Evolutionary conservation across 139 green algal species (phyloP).

Genomic region (Volvox reticuliferus): DNA sequence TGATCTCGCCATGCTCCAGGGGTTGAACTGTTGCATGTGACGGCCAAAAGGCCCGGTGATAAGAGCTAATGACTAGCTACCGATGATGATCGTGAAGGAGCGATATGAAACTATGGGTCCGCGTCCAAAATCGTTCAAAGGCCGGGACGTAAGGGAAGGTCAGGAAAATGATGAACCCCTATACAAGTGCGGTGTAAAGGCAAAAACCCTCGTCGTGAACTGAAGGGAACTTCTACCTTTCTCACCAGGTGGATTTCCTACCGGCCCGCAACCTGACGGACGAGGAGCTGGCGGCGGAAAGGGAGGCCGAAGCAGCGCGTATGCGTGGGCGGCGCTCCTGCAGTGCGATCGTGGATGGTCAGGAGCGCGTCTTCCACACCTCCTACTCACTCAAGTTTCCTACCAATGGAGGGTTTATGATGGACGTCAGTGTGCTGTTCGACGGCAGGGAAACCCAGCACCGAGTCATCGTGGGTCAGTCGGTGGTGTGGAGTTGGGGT

Average conservation of each 20-base stretch:
- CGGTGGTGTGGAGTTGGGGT: not conserved
- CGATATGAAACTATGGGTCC: no score
- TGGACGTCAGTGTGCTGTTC: slow-evolving; percentile 79
- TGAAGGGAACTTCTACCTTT: not conserved
- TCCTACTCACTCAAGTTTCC: slow-evolving; percentile 47
- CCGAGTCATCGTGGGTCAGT: slow-evolving; percentile 77
- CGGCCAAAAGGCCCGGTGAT: no score
- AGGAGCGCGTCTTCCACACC: slow-evolving; percentile 60
- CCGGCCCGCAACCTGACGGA: slow-evolving; percentile 56
- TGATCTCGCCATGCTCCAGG: no score
- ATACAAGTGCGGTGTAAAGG: no score
- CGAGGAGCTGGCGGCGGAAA: slow-evolving; percentile 64
- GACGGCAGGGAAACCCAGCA: slow-evolving; percentile 77
- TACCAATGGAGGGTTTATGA: slow-evolving; percentile 89
- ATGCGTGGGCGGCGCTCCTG: slow-evolving; percentile 14
- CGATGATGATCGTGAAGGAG: no score
- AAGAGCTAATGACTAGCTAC: no score
- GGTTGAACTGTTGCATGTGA: no score
- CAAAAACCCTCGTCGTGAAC: no score
- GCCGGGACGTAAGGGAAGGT: no score
- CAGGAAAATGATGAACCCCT: no score
- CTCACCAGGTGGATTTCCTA: slow-evolving; percentile 85
- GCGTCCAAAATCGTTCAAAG: no score
- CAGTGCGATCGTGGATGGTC: slow-evolving; percentile 58
- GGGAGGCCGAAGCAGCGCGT: slow-evolving; percentile 38